Conservation (phyloP, 2,329 filamentous ascomycete genomes). For the Fusarium sp. region DNA sequence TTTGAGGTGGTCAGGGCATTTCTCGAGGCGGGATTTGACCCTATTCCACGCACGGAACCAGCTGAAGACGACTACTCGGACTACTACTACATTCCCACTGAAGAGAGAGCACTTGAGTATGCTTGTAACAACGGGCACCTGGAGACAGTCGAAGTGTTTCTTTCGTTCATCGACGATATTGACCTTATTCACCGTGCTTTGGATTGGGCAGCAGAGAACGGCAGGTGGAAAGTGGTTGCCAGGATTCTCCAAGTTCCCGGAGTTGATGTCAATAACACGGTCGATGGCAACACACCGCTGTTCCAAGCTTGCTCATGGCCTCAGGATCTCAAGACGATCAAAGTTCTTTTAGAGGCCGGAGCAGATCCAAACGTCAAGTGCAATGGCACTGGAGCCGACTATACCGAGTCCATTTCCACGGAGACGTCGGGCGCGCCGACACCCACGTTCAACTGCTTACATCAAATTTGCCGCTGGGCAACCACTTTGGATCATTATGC, state of each 20-base stretch:
- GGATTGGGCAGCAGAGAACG: slow-evolving; percentile 37
- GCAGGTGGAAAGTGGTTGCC: slow-evolving; percentile 36
- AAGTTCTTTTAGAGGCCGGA: slow-evolving; percentile 43
- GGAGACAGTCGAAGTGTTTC: slow-evolving; percentile 40
- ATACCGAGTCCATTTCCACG: neutral
- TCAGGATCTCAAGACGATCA: slow-evolving; percentile 24
- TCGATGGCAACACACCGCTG: slow-evolving; percentile 36
- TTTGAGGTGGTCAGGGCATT: slow-evolving; percentile 41
- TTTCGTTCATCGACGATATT: slow-evolving; percentile 38
- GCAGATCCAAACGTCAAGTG: slow-evolving; percentile 41
- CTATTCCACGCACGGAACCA: slow-evolving; percentile 23
- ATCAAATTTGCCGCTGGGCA: slow-evolving; percentile 6
- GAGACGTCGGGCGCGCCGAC: neutral
- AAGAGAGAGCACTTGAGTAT: slow-evolving; percentile 45
- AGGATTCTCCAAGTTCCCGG: slow-evolving; percentile 45
- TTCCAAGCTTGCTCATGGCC: slow-evolving; percentile 16
- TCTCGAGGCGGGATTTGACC: slow-evolving; percentile 49
- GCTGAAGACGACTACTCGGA: neutral
- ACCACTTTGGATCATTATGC: neutral
- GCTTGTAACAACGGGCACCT: slow-evolving; percentile 43
- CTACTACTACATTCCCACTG: slow-evolving; percentile 20
- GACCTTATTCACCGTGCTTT: slow-evolving; percentile 42
- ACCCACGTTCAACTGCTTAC: slow-evolving; percentile 16
- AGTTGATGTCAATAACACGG: slow-evolving; percentile 44
- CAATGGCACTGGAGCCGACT: neutral